Evolutionary conservation across 73 alveolate species (phyloP).

Genomic region (Breviolum minutum): DNA sequence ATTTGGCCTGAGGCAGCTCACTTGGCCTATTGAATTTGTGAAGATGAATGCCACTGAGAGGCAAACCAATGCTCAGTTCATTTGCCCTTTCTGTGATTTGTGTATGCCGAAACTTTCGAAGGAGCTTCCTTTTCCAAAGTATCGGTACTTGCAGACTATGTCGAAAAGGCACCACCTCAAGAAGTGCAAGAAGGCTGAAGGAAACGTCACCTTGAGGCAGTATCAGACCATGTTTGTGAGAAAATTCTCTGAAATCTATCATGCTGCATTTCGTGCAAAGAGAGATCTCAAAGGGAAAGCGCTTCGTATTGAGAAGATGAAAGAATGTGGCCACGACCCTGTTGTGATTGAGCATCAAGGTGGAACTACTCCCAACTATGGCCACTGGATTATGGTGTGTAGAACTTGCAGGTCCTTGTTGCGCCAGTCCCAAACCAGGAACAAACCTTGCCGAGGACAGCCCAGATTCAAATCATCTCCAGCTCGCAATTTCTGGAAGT

Average conservation of each 20-base stretch:
- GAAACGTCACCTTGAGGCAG: neutral
- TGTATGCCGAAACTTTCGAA: neutral
- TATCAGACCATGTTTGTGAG: neutral
- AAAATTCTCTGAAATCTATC: no score
- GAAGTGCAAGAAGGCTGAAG: neutral
- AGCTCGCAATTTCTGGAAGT: no score
- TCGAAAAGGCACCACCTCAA: neutral
- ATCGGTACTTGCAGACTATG: neutral
- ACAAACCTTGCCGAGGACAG: no score
- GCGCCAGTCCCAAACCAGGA: no score
- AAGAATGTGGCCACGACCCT: neutral
- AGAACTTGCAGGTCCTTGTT: no score
- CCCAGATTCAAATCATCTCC: no score
- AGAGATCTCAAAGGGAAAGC: no score
- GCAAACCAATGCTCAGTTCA: neutral
- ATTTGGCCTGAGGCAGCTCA: no score
- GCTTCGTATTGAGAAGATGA: neutral
- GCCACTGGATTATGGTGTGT: no score
- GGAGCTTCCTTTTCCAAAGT: neutral
- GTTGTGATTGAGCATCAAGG: neutral
- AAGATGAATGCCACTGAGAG: neutral
- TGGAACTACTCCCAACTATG: no score
- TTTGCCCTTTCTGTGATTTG: neutral
- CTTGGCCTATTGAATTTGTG: neutral
- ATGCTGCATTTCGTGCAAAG: no score